phyloP scores from a whole-genome alignment of 2,329 filamentous ascomycete species.

The Apiospora koreana region DNA sequence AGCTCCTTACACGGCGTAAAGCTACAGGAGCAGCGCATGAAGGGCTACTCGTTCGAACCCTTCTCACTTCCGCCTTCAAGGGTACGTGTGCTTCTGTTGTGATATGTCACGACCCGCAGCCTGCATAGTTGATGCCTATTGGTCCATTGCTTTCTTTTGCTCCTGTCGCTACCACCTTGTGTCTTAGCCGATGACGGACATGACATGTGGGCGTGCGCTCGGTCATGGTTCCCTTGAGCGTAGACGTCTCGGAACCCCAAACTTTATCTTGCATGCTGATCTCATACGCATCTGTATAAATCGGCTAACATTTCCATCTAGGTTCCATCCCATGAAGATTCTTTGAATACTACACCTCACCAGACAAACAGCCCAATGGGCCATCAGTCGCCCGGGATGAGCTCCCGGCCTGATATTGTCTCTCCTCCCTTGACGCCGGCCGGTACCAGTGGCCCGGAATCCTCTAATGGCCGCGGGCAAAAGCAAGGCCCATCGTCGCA shows the following conservation, averaged over 20 bases:
- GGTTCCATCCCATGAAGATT: conserved; percentile 63
- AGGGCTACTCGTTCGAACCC: conserved; percentile 86
- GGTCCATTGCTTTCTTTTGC: background rate
- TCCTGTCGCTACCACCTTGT: background rate
- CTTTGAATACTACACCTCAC: conserved; percentile 61
- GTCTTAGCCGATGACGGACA: conserved; percentile 9
- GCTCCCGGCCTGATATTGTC: conserved; percentile 72
- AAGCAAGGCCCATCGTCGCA: conserved; percentile 23
- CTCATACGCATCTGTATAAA: conserved; percentile 7
- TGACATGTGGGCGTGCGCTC: conserved; percentile 2
- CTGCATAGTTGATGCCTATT: background rate
- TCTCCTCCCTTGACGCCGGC: conserved; percentile 89
- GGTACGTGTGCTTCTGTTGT: conserved; percentile 53
- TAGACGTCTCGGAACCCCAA: background rate
- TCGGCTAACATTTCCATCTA: conserved; percentile 28
- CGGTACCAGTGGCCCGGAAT: conserved; percentile 58
- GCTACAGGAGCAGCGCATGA: conserved; percentile 80
- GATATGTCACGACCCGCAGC: background rate
- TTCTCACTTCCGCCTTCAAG: conserved; percentile 84
- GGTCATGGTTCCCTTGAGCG: background rate
- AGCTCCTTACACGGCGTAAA: conserved; percentile 71
- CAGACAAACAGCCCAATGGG: conserved; percentile 64
- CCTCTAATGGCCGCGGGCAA: conserved; percentile 27
- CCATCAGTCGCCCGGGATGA: conserved; percentile 66
- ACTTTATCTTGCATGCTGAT: conserved; percentile 20